These are phyloP conservation scores for Jatropha podagrica DNA, from an alignment of 441 rosid genomes.

Conservation along the genomic window DNA sequence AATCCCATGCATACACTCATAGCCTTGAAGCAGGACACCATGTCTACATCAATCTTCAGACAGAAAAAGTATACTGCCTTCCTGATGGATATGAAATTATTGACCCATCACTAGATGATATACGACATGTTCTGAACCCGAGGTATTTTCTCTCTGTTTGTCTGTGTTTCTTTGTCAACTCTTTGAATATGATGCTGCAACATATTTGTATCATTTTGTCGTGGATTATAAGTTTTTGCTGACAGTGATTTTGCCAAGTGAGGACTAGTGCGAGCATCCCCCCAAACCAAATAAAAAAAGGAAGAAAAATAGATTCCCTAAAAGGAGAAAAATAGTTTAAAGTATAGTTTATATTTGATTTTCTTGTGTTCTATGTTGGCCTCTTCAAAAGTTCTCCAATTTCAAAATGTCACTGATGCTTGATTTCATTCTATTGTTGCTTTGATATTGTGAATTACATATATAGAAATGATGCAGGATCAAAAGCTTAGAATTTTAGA, in stretches of 20 bases:
- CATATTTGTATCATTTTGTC: neutral
- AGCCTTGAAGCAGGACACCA: conserved; percentile 98
- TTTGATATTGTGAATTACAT: neutral
- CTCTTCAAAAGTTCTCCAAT: neutral
- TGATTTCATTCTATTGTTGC: neutral
- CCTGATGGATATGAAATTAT: conserved; percentile 95
- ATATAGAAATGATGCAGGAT: neutral
- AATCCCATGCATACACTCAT: conserved; percentile 97
- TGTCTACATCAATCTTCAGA: conserved; percentile 81
- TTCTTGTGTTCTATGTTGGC: neutral
- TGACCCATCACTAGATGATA: conserved; percentile 93
- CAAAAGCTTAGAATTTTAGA: too few species aligned
- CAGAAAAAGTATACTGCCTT: conserved; percentile 92
- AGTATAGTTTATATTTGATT: neutral
- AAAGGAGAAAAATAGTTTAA: neutral
- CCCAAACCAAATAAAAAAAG: too few species aligned
- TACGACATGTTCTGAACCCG: conserved; percentile 86
- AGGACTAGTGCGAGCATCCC: too few species aligned
- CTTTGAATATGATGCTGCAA: neutral
- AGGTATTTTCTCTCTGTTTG: conserved; percentile 44
- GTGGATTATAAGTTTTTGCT: neutral
- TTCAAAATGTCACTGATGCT: neutral
- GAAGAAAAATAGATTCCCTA: too few species aligned
- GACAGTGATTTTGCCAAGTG: neutral
- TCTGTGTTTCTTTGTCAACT: neutral